Base-by-base conservation (phyloP, 179 eudicot genomes). In the Carnegiea gigantea region DNA sequence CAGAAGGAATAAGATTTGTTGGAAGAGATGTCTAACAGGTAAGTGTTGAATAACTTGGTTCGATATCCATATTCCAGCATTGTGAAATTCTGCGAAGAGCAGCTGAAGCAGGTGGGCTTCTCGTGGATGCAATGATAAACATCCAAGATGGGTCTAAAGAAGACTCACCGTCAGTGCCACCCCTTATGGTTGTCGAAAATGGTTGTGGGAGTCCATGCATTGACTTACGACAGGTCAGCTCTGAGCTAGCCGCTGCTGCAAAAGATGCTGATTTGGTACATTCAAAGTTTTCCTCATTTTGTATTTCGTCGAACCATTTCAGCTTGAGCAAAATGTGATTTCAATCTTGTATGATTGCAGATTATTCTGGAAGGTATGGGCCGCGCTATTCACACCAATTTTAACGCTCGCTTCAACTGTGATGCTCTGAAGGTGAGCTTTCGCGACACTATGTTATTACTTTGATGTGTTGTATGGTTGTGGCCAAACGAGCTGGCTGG, bases 121-220 rank as follows among this genome's bases (percentile, higher is more conserved):
- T 96, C 11, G 95, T 96, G 83, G 99, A 96, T 87, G 98, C 94
- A 59, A 96, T 94, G 97, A 85, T 86, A 82, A 95, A 90, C 79
- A 84, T 79, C 76, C 89, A 90, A 82, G 99, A 93, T 53, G 77
- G 84, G 57, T 85, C 90, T 13, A 90, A 85, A 82, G 91, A 88
- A 75, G 86, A 75, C 43, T 80, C 90, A 30, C 85, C 92, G 24
- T 92, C 95, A 6, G 97, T 93, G 82, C 95, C 98, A 23, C 93
- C 98, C 20, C 88, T 96, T 53, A 96, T 94, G 98, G 99, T 95
- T 78, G 97, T 95, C 28, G 99, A 96, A 82, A 96, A 96, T 82
- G 99, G 99, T 12, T 96, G 98, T 86, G 99, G 99, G 70, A 92
- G 99, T 82, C 99, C 99, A 0, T 96, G 99, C 89, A 90, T 96